Evolutionary conservation across 768 basidiomycete genomes (phyloP).

Genomic region (Hortiboletus flavorubellus): DNA sequence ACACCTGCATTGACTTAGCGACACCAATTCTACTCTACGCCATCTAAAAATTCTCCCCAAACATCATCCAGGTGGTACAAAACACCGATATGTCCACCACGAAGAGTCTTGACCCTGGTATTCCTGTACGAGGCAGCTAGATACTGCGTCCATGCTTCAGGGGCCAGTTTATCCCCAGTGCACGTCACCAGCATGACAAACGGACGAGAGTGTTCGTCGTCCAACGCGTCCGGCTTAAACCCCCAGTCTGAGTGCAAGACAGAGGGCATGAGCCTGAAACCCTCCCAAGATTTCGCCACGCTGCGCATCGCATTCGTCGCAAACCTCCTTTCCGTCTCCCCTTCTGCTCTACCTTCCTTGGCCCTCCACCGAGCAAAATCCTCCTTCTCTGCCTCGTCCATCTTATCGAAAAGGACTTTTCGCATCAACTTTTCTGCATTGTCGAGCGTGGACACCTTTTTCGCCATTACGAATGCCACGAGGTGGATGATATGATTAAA

Average conservation of each 20-base stretch:
- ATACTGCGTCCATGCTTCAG: conserved; percentile 45
- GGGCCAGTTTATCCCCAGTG: conserved; percentile 39
- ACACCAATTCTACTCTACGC: conserved; percentile 12
- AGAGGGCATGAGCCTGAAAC: conserved; percentile 42
- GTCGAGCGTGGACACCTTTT: conserved; percentile 37
- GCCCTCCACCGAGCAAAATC: conserved; percentile 40
- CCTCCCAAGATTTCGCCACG: conserved; percentile 49
- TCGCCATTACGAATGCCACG: conserved; percentile 29
- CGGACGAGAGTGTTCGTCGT: conserved; percentile 43
- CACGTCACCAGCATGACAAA: conserved; percentile 45
- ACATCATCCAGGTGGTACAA: conserved; percentile 46
- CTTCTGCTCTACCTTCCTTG: conserved; percentile 38
- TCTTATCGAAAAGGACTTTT: conserved; percentile 36
- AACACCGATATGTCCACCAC: conserved; percentile 47
- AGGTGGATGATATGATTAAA: conserved; percentile 30
- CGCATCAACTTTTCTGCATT: conserved; percentile 43
- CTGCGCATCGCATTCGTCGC: conserved; percentile 45
- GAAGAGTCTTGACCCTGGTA: conserved; percentile 37
- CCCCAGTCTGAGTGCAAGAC: conserved; percentile 53
- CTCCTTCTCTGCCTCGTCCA: conserved; percentile 36
- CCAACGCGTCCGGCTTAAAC: conserved; percentile 39
- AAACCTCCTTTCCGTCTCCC: conserved; percentile 40
- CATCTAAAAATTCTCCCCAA: conserved; percentile 36
- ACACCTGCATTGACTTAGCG: not conserved
- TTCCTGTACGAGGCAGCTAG: conserved; percentile 46